A percentile compares a stretch with the other conserved stretches of the same genome.
Conservation (phyloP, 2,329 filamentous ascomycete species). For the Fusarium xylarioides region DNA sequence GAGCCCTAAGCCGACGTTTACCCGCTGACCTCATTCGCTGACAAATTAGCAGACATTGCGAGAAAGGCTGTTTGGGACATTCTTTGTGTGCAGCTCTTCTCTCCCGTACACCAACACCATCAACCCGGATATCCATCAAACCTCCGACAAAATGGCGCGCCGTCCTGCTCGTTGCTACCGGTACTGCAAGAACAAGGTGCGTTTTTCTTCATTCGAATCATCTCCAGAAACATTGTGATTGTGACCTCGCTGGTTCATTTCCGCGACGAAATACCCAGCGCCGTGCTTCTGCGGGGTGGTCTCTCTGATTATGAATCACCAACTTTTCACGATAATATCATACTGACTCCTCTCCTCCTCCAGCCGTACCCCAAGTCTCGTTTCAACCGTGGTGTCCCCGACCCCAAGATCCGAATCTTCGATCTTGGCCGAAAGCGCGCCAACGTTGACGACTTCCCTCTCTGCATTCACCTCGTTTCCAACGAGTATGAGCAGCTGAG, state of each 20-base stretch:
- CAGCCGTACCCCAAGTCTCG: slow-evolving; percentile 99
- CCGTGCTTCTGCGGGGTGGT: not conserved
- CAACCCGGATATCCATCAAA: slow-evolving; percentile 51
- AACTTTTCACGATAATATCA: not conserved
- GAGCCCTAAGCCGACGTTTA: not conserved
- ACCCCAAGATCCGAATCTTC: slow-evolving; percentile 93
- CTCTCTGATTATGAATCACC: slow-evolving; percentile 3
- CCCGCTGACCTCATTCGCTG: not conserved
- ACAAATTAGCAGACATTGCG: not conserved
- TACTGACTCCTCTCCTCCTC: slow-evolving; percentile 32
- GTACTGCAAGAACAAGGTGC: slow-evolving; percentile 99
- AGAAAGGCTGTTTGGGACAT: not conserved
- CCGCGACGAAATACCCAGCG: slow-evolving; percentile 21
- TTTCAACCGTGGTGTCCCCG: slow-evolving; percentile 99
- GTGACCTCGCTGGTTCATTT: not conserved
- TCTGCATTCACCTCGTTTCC: slow-evolving; percentile 98
- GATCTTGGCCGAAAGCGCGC: slow-evolving; percentile 98
- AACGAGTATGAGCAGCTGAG: slow-evolving; percentile 99
- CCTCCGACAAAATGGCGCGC: slow-evolving; percentile 94
- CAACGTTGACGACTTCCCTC: slow-evolving; percentile 98
- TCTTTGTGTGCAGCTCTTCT: slow-evolving; percentile 14
- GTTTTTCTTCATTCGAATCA: slow-evolving; percentile 47
- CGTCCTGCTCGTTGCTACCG: slow-evolving; percentile 99
- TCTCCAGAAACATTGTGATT: slow-evolving; percentile 21
- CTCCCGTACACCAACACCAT: slow-evolving; percentile 47